These are phyloP conservation scores for Paraleonurus japonicus DNA, from an alignment of 257 asterid species.

Conservation along the genomic window DNA sequence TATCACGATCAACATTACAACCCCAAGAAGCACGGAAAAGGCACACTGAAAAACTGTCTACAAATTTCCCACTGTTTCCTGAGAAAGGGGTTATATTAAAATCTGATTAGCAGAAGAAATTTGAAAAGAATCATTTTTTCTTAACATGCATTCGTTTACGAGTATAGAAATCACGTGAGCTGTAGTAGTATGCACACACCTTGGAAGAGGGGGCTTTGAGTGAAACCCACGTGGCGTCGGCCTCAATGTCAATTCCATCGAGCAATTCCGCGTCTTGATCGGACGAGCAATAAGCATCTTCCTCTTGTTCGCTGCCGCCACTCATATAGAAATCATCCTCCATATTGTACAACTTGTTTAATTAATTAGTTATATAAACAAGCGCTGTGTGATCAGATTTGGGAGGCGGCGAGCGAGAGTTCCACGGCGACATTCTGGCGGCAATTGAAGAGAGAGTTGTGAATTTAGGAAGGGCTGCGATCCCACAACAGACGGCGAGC, in stretches of 20 bases:
- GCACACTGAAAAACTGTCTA: no score
- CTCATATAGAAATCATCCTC: conserved; percentile 58
- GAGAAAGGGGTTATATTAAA: conserved; percentile 9
- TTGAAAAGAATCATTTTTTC: not conserved
- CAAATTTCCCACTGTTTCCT: not conserved
- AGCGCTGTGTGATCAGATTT: not conserved
- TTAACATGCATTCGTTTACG: conserved; percentile 13
- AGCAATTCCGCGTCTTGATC: conserved; percentile 55
- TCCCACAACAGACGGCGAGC: no score
- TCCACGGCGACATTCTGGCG: conserved; percentile 26
- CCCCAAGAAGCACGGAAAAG: no score
- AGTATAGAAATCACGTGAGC: conserved; percentile 13
- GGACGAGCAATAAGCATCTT: conserved; percentile 51
- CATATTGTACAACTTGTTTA: conserved; percentile 30
- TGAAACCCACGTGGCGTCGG: conserved; percentile 43
- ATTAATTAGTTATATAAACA: conserved; percentile 2
- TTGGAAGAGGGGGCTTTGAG: conserved; percentile 55
- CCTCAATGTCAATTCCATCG: conserved; percentile 65
- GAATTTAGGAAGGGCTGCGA: no score
- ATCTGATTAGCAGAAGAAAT: not conserved
- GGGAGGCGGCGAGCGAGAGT: no score
- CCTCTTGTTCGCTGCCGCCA: conserved; percentile 49
- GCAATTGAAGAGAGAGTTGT: conserved; percentile 6
- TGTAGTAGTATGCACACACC: conserved; percentile 34
- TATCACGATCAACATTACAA: not conserved